Base-by-base conservation (phyloP, 352 stramenopile species). In the Globisporangium nodosum region DNA sequence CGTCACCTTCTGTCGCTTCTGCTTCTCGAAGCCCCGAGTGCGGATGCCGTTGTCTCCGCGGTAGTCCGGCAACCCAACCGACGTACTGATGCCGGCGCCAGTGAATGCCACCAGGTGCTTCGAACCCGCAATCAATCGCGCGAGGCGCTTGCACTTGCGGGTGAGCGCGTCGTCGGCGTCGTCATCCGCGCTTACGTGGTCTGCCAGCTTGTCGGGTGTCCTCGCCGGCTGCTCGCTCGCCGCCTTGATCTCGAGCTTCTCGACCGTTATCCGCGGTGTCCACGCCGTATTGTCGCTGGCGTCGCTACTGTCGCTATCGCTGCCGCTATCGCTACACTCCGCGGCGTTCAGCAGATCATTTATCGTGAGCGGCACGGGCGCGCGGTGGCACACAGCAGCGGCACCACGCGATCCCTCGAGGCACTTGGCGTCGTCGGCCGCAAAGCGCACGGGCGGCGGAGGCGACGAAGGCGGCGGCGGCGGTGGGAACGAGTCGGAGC, bases 71-170 rank as follows among this genome's bases (percentile, higher is more conserved):
- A 94, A 69, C 6, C 84, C 84, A 3, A 87, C 78, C 8, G 84
- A 87, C 9, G 84, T 94, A 56, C 79, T 90, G 60, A 94, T 84
- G 20, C 84, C 84, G 1, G 84, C 84, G 35, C 84, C 84, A 3
- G 84, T 94, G 63, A 94, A 94, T 43, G 80, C 84, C 43, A 94
- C 80, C 3, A 94, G 63, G 47, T 91, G 80, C 54, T 70, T 80
- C 18, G 81, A 82, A 46, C 62, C 62, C 15, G 66, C 66, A 58
- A 94, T 87, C 13, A 92, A 63, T 12, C 70, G 55, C 3, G 84
- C 81, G 40, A 94, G 61, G 24, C 78, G 78, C 30, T 63, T 68
- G 60, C 78, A 90, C 51, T 90, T 84, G 9, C 43, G 21, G 27
- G 87, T 77, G 18, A 92, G 63, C 27, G 75, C 66, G 9, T 64